Evolutionary conservation across 2,329 filamentous ascomycete species (phyloP), one percentile per base, ranked within the genome.

Genomic region (Bipolaris oryzae): DNA sequence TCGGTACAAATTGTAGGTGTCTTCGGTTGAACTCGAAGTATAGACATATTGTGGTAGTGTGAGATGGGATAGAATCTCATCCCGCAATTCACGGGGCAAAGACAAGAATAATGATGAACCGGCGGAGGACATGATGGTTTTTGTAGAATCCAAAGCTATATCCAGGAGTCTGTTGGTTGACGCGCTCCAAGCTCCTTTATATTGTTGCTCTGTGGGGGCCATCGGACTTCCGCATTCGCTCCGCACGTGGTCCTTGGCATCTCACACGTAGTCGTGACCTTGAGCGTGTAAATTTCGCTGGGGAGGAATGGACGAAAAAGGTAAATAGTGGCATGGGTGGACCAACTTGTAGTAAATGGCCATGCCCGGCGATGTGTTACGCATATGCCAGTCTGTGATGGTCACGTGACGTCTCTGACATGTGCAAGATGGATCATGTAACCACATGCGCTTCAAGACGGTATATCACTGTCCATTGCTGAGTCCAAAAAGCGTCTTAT

Each of bases 21-120:
- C 45, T 6, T 56, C 47, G 1, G 51, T 61, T 10, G 57, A 48
- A 31, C 57, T 64, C 6, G 70, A 73, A 5, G 65, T 70, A 43
- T 61, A 71, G 1, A 73, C 60, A n/a, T 61, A 60, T 31, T 55
- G 43, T 7, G 68, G 63, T 3, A 67, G 56, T 23, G 49, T 45
- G 9, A 72, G 62, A 41, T 68, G 44, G 5, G 45, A 50, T n/a
- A 67, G 58, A 7, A 74, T 67, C 10, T 67, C 58, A 38, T 74
- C 70, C 23, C 71, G 58, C 21, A 74, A 25, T 31, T 74, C 72
- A 13, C 69, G 68, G 4, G 71, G 71, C 5, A 73, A 43, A 4
- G 49, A 15, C 2, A 71, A 38, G 21, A 73, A 52, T 3, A 60
- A 37, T 20, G 65, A 20, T 33, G 7, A 21, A 1, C 6, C 0